Evolutionary conservation across 495 filamentous ascomycete genomes (phyloP).

Genomic region (Ascobolus immersus): DNA sequence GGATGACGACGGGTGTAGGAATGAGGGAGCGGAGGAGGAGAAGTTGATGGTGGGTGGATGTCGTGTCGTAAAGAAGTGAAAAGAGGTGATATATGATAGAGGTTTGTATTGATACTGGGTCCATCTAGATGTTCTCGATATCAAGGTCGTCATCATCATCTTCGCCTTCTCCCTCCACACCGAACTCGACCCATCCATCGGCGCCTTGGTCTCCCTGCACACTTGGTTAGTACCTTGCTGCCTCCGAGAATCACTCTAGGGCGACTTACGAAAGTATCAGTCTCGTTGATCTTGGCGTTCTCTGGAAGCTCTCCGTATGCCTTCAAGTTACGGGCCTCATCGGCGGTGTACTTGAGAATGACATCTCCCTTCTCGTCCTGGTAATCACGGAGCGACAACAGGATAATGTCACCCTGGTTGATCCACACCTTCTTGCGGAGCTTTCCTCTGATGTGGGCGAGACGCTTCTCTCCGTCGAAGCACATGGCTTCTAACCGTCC

Average conservation of each 20-base stretch:
- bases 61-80: no score
- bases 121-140: conserved; percentile 29
- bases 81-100: no score
- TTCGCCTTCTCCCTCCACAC: conserved; percentile 29
- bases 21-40: no score
- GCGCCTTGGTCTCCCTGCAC: conserved; percentile 28
- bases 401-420: conserved; percentile 97
- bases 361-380: conserved; percentile 98
- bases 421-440: conserved; percentile 97
- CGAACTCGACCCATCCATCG: conserved; percentile 35
- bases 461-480: conserved; percentile 79
- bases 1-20: no score
- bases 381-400: conserved; percentile 89
- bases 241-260: neutral
- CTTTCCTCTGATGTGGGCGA: conserved; percentile 77
- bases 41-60: no score
- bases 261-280: conserved; percentile 45
- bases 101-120: no score
- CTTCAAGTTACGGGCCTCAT: conserved; percentile 84
- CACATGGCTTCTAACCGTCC: conserved; percentile 87
- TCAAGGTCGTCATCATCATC: conserved; percentile 35
- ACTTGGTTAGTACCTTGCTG: neutral
- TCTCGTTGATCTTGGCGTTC: conserved; percentile 98
- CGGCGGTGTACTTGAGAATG: conserved; percentile 94
- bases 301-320: conserved; percentile 93